Percentiles rank a stretch among this genome's conserved stretches.
Conservation (phyloP, 2,329 filamentous ascomycete species). For the Fusarium sp. region DNA sequence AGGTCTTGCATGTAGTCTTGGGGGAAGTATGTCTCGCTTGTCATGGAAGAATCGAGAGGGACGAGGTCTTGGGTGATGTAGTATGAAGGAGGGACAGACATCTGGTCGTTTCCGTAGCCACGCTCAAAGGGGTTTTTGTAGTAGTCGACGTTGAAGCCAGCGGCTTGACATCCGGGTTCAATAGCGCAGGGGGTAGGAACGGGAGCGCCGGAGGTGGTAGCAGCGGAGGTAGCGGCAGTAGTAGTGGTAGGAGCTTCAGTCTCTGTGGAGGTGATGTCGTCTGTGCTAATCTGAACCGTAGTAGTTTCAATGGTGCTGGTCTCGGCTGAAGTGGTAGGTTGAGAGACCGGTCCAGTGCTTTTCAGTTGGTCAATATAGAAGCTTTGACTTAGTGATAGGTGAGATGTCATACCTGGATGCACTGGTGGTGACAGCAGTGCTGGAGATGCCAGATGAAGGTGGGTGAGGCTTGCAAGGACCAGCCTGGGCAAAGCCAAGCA, state of each 20-base stretch:
- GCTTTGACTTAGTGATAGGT: no score
- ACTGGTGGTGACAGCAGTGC: background rate
- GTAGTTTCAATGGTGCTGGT: background rate
- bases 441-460: background rate
- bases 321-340: background rate
- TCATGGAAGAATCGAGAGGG: background rate
- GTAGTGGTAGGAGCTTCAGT: background rate
- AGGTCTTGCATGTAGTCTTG: constrained; percentile 3
- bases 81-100: constrained; percentile 40
- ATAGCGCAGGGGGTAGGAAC: constrained; percentile 1
- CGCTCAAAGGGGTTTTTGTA: constrained; percentile 38
- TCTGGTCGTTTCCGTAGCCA: constrained; percentile 38
- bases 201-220: background rate
- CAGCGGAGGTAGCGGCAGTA: background rate
- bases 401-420: background rate
- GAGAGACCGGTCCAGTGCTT: background rate
- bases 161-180: constrained; percentile 6
- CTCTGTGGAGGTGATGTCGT: background rate
- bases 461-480: constrained; percentile 4
- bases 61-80: constrained; percentile 40
- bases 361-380: no score
- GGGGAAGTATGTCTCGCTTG: constrained; percentile 3
- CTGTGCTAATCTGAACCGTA: background rate
- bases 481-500: background rate
- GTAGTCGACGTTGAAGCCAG: constrained; percentile 39